Percentiles rank a stretch among this genome's conserved stretches.
These are phyloP conservation scores for Closterium sp. DNA, from an alignment of 139 green algal species.

Conservation along the genomic window DNA sequence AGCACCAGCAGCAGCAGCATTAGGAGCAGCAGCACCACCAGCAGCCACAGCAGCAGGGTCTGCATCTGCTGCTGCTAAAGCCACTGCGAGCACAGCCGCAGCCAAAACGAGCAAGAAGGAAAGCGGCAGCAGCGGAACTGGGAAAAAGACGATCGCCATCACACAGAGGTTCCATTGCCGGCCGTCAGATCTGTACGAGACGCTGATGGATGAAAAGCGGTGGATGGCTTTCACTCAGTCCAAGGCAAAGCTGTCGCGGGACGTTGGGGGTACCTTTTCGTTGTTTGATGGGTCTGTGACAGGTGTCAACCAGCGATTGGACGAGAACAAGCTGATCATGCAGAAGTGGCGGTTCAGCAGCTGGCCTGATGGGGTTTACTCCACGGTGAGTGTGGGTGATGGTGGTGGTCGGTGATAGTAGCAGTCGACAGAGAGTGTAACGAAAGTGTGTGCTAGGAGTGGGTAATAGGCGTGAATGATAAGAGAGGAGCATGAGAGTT, in stretches of 20 bases:
- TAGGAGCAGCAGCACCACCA: background rate
- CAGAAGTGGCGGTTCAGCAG: conserved; percentile 63
- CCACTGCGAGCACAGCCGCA: conserved; percentile 8
- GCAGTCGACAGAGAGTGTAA: no score
- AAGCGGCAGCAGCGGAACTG: background rate
- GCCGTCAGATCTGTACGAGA: conserved; percentile 56
- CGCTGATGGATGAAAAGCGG: conserved; percentile 49
- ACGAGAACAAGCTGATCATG: conserved; percentile 46
- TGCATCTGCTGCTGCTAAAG: background rate
- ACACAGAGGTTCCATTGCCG: conserved; percentile 44
- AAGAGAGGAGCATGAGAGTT: background rate
- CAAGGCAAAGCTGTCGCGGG: conserved; percentile 33
- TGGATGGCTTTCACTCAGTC: conserved; percentile 58
- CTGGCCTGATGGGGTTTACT: conserved; percentile 55
- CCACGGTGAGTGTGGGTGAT: conserved; percentile 38
- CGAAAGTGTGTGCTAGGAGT: no score
- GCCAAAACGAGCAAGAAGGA: conserved; percentile 6
- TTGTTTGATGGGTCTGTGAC: conserved; percentile 58
- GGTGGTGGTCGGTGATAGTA: no score
- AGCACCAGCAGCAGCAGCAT: background rate
- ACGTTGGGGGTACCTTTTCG: conserved; percentile 53
- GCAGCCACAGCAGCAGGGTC: no score
- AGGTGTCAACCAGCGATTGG: conserved; percentile 48
- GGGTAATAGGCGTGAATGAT: background rate
- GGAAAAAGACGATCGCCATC: conserved; percentile 50